Evolutionary conservation across 2,329 filamentous ascomycete genomes (phyloP).

Genomic region (Pseudocercospora vitis): DNA sequence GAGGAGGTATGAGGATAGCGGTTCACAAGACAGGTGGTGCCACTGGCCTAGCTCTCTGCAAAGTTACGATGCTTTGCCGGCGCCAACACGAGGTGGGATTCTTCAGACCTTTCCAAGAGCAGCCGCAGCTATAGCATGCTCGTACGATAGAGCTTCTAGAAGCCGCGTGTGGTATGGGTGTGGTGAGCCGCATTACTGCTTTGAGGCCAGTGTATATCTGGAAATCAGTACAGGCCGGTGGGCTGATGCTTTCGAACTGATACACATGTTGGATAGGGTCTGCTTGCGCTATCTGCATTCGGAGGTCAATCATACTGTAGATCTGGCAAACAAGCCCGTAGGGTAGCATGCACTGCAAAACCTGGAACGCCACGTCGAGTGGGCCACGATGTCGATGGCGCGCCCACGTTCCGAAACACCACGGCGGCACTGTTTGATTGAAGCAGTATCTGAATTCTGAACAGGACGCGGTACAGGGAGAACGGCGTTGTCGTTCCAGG

Average conservation of each 20-base stretch:
- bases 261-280: neutral
- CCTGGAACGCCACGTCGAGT: neutral
- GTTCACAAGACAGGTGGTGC: slow-evolving; percentile 1
- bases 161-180: neutral
- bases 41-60: neutral
- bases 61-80: slow-evolving; percentile 8
- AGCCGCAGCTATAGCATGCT: neutral
- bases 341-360: neutral
- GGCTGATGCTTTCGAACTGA: neutral
- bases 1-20: too few relatives aligned
- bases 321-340: neutral
- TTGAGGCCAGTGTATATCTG: too few relatives aligned
- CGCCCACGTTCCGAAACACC: too few relatives aligned
- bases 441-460: too few relatives aligned
- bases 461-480: too few relatives aligned
- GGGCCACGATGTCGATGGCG: too few relatives aligned
- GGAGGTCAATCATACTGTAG: neutral
- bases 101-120: slow-evolving; percentile 1
- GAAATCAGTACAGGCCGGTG: too few relatives aligned
- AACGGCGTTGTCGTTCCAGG: slow-evolving; percentile 1
- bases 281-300: neutral
- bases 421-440: neutral
- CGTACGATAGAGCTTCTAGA: neutral
- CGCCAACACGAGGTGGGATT: neutral
- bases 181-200: neutral